These are phyloP conservation scores for Carex parvula DNA, from an alignment of 176 grass and related monocot genomes.

Conservation along the genomic window DNA sequence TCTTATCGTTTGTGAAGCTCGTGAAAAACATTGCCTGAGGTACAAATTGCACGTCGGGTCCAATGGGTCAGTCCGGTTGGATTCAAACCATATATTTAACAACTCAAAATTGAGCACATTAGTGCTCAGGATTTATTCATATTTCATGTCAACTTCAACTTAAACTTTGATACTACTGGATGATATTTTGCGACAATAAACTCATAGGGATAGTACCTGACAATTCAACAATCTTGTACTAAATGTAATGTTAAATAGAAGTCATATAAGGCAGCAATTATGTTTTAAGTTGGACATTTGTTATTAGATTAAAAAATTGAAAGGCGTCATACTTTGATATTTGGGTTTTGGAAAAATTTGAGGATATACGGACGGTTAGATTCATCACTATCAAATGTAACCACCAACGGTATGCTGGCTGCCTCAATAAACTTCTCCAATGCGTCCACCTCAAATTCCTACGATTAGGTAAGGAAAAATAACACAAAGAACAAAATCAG, in stretches of 20 bases:
- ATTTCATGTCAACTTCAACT: neutral
- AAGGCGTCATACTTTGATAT: slow-evolving; percentile 50
- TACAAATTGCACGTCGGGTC: slow-evolving; percentile 5
- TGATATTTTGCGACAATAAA: neutral
- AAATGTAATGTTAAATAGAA: slow-evolving; percentile 6
- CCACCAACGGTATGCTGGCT: slow-evolving; percentile 63
- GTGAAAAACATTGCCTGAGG: slow-evolving; percentile 87
- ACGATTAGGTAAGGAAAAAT: slow-evolving; percentile 3
- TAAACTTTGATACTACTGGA: neutral
- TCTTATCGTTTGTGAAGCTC: slow-evolving; percentile 48
- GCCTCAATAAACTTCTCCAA: slow-evolving; percentile 73
- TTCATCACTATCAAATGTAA: slow-evolving; percentile 50
- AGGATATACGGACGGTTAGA: slow-evolving; percentile 69
- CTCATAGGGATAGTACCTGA: neutral
- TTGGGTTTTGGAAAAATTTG: slow-evolving; percentile 58
- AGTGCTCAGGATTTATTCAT: slow-evolving; percentile 1
- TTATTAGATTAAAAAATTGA: neutral
- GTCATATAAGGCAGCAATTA: neutral
- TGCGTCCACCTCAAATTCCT: slow-evolving; percentile 66
- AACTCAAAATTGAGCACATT: neutral
- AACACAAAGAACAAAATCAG: slow-evolving; percentile 8
- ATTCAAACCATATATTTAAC: slow-evolving; percentile 8
- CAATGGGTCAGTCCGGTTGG: slow-evolving; percentile 12
- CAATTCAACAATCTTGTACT: neutral
- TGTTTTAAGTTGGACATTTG: neutral